Evolutionary conservation across 495 filamentous ascomycete species (phyloP), one percentile per base, ranked within the genome.

Genomic region (Podospora didyma): DNA sequence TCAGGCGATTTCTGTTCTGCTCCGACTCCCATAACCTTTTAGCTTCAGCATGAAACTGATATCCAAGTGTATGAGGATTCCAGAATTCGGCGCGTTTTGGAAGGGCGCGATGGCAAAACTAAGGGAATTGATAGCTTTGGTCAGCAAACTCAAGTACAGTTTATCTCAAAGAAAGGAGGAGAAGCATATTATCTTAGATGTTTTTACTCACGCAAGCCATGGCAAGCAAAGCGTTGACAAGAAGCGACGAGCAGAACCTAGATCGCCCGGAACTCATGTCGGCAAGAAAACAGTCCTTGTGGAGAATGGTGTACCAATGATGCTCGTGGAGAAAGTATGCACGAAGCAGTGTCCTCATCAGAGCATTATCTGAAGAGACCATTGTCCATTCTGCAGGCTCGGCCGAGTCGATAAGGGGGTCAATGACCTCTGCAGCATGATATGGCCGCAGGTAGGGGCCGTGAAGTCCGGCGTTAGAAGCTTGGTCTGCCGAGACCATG

Each of bases 11-110:
- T 14, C 28, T 57, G 21, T 41, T 50, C 10, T 50, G 55, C 52
- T 72, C 68, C 2, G 67, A 11, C 23, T 73, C 63, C 70, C 70
- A 71, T 16, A 73, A 51, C 26, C 68, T 59, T 49, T 61, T 67
- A 1, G 68, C 68, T 49, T 73, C 64, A 23, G 70, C 66, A 5
- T 64, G 34, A 34, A 73, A 71, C 28, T 64, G 61, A 35, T 71
- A 73, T 1, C 51, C 57, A 12, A 71, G 62, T 3, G 53, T 65
- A 3, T 66, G 60, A 0, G 66, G 63, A 20, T 61, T 53, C 68
- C 68, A 68, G 16, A 64, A 69, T 42, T 67, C 59, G 46, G 42
- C 51, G 11, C 70, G 66, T 20, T 65, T 55, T 1, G 62, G 54
- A 26, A 69, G 21, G 5, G 51, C 61, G 10, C 20, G 19, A n/a